phyloP scores from a whole-genome alignment of 768 basidiomycete genomes.

The Royoungia palumana region DNA sequence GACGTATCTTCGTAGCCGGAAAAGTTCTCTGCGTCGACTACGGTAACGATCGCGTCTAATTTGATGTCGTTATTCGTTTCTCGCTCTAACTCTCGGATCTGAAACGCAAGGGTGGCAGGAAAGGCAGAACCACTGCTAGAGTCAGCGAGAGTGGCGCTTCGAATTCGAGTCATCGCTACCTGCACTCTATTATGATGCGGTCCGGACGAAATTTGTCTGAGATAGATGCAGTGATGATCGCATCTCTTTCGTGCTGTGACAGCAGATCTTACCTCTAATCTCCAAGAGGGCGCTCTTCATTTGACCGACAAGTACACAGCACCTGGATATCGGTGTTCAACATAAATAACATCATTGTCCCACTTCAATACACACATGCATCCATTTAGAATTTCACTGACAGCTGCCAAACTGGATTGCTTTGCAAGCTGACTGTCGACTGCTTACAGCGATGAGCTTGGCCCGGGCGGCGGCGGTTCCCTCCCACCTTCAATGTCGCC shows the following conservation, averaged over 20 bases:
- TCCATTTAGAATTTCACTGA: constrained; percentile 94
- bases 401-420: constrained; percentile 78
- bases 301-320: constrained; percentile 91
- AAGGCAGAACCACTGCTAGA: constrained; percentile 81
- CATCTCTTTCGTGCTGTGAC: not conserved
- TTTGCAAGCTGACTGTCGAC: constrained; percentile 91
- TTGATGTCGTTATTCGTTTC: constrained; percentile 73
- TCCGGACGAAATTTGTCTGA: constrained; percentile 82
- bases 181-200: constrained; percentile 93
- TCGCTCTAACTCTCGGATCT: constrained; percentile 85
- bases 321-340: constrained; percentile 44
- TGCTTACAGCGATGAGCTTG: constrained; percentile 26
- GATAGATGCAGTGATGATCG: not conserved
- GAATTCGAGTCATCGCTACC: constrained; percentile 44
- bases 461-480: not conserved
- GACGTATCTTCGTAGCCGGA: constrained; percentile 89
- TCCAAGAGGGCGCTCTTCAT: constrained; percentile 90
- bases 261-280: constrained; percentile 60
- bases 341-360: not conserved
- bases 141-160: constrained; percentile 1
- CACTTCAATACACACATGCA: constrained; percentile 60
- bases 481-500: constrained; percentile 82
- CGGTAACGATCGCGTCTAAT: constrained; percentile 89
- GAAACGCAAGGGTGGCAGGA: constrained; percentile 92
- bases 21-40: constrained; percentile 91